Evolutionary conservation across 2,329 filamentous ascomycete species (phyloP).

Genomic region (Xylaria multiplex): DNA sequence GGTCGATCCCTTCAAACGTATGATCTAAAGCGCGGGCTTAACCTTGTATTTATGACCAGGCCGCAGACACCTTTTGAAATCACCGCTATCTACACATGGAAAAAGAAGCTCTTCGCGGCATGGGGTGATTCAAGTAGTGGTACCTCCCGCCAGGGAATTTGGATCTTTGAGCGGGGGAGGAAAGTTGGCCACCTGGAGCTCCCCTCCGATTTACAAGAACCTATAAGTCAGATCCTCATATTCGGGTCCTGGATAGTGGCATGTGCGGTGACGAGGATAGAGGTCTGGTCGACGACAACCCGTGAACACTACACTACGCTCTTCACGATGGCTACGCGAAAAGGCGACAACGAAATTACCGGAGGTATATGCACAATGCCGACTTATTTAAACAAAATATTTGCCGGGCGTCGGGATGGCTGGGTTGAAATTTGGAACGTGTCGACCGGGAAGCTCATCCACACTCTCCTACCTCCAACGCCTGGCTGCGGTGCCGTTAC

Average conservation of each 20-base stretch:
- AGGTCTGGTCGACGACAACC: slow-evolving; percentile 87
- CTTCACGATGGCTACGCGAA: slow-evolving; percentile 64
- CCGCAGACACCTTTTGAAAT: slow-evolving; percentile 89
- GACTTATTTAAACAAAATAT: slow-evolving; percentile 95
- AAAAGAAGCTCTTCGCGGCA: slow-evolving; percentile 85
- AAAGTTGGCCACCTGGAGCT: slow-evolving; percentile 79
- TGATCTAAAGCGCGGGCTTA: slow-evolving; percentile 88
- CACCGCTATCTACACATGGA: slow-evolving; percentile 88
- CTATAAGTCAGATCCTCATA: slow-evolving; percentile 79
- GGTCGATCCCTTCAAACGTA: slow-evolving; percentile 94
- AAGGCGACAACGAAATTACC: slow-evolving; percentile 74
- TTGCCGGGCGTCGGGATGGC: slow-evolving; percentile 87
- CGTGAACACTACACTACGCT: slow-evolving; percentile 93
- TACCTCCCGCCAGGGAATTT: slow-evolving; percentile 73
- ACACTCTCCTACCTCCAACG: slow-evolving; percentile 83
- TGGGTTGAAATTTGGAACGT: slow-evolving; percentile 98
- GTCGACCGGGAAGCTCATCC: slow-evolving; percentile 88
- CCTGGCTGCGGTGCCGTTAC: slow-evolving; percentile 83
- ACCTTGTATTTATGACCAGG: slow-evolving; percentile 90
- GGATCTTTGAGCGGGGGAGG: slow-evolving; percentile 92
- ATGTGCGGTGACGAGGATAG: slow-evolving; percentile 77
- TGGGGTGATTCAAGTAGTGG: slow-evolving; percentile 74
- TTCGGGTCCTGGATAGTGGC: slow-evolving; percentile 94
- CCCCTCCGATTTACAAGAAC: slow-evolving; percentile 72
- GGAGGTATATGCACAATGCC: slow-evolving; percentile 88